These are phyloP conservation scores for Psophocarpus tetragonolobus DNA, from an alignment of 306 rosid genomes.

Conservation along the genomic window DNA sequence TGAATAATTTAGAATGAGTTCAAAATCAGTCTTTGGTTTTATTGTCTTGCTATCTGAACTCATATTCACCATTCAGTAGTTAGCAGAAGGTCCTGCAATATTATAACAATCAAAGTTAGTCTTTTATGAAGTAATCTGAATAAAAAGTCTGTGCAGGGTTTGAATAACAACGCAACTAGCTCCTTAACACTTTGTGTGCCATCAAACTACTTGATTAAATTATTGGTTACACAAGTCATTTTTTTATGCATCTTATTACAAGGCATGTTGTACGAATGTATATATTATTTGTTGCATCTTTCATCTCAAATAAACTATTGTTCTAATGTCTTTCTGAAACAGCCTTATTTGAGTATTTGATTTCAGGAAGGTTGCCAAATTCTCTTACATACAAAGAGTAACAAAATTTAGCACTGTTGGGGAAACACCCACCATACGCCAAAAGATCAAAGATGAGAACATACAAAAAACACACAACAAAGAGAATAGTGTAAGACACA, in stretches of 20 bases:
- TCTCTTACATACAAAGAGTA: background rate
- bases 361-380: background rate
- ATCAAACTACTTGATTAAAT: background rate
- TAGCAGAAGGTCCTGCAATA: conserved; percentile 47
- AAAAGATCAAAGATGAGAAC: too few species aligned
- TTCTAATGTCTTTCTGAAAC: background rate
- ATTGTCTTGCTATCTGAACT: conserved; percentile 46
- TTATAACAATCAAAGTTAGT: conserved; percentile 34
- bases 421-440: too few species aligned
- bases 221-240: background rate
- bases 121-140: background rate
- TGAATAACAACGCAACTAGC: background rate
- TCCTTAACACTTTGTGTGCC: background rate
- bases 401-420: background rate
- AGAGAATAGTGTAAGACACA: background rate
- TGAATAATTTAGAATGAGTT: conserved; percentile 48
- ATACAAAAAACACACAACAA: background rate
- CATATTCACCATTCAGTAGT: conserved; percentile 49
- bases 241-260: background rate
- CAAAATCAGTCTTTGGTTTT: conserved; percentile 60
- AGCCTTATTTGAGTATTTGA: background rate
- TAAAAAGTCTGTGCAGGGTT: background rate
- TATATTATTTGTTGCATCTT: background rate
- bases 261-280: background rate
- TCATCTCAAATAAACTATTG: background rate